Percentiles rank a stretch among this genome's conserved stretches.
phyloP scores from a whole-genome alignment of 1,284 basidiomycete genomes.

The Cutaneotrichosporon cutaneum region DNA sequence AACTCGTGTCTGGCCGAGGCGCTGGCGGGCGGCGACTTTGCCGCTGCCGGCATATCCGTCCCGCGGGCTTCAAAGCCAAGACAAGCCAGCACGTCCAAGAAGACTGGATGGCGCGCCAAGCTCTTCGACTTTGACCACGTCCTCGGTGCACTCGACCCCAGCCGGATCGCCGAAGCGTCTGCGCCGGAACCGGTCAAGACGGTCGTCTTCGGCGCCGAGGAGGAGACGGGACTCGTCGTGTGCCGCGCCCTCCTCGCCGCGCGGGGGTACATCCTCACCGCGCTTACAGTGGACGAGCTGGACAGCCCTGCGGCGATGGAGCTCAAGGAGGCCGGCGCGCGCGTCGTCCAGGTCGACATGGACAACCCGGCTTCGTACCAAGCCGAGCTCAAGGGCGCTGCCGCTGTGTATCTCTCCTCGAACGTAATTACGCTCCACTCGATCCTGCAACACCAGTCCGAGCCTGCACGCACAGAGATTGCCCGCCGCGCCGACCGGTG shows the following conservation, averaged over 20 bases:
- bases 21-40: background rate
- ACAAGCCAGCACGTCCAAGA: background rate
- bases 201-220: slow-evolving; percentile 35
- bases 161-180: slow-evolving; percentile 17
- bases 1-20: slow-evolving; percentile 8
- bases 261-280: slow-evolving; percentile 11
- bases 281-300: slow-evolving; percentile 20
- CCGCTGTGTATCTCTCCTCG: slow-evolving; percentile 29
- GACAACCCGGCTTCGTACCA: slow-evolving; percentile 27
- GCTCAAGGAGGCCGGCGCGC: slow-evolving; percentile 19
- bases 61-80: background rate
- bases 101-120: background rate
- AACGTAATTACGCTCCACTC: slow-evolving; percentile 25
- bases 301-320: slow-evolving; percentile 3
- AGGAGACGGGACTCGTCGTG: slow-evolving; percentile 22
- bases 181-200: slow-evolving; percentile 22
- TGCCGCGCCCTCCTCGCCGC: slow-evolving; percentile 21
- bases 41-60: background rate
- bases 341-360: slow-evolving; percentile 32
- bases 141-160: slow-evolving; percentile 32
- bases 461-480: slow-evolving; percentile 24
- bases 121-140: slow-evolving; percentile 26
- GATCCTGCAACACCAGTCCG: slow-evolving; percentile 25
- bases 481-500: slow-evolving; percentile 21
- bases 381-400: slow-evolving; percentile 22